A percentile compares a stretch with the other conserved stretches of the same genome.
Conservation (phyloP, 352 stramenopile genomes). For the Hyaloperonospora brassicae region DNA sequence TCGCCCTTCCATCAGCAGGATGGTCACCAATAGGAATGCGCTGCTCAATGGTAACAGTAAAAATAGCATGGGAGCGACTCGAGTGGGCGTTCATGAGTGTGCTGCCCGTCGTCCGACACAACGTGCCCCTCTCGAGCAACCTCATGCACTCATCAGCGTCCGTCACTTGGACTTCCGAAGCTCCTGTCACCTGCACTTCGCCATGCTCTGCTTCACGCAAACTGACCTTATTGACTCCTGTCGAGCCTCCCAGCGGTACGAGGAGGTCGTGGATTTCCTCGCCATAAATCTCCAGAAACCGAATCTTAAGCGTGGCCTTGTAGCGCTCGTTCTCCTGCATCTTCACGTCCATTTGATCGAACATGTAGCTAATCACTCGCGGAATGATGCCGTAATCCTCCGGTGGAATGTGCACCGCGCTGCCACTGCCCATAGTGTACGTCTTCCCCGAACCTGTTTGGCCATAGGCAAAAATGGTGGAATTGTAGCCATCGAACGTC, state of each 20-base stretch:
- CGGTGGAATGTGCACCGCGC: constrained; percentile 61
- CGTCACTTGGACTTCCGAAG: constrained; percentile 58
- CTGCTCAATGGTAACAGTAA: constrained; percentile 83
- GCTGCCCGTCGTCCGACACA: constrained; percentile 75
- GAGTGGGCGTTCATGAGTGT: constrained; percentile 91
- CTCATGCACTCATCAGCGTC: constrained; percentile 71
- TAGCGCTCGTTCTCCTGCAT: constrained; percentile 50
- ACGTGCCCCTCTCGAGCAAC: constrained; percentile 75
- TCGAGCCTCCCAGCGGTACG: constrained; percentile 55
- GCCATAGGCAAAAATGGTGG: constrained; percentile 86
- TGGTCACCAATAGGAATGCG: constrained; percentile 52
- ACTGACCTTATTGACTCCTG: constrained; percentile 56
- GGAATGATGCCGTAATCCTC: constrained; percentile 86
- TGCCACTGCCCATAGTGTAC: constrained; percentile 85
- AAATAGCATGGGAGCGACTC: constrained; percentile 89
- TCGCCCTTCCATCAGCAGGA: constrained; percentile 23
- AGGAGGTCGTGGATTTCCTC: constrained; percentile 88
- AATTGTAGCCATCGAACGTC: constrained; percentile 87
- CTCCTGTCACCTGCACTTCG: constrained; percentile 78
- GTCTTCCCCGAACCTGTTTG: too few species aligned
- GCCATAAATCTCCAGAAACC: constrained; percentile 90
- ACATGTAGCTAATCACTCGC: constrained; percentile 78
- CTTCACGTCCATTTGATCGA: constrained; percentile 67
- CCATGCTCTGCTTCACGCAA: constrained; percentile 80
- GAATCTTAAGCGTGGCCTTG: constrained; percentile 55